Evolutionary conservation across 2,329 filamentous ascomycete species (phyloP), one percentile per base, ranked within the genome.

Genomic region (Xylariaceae sp.): DNA sequence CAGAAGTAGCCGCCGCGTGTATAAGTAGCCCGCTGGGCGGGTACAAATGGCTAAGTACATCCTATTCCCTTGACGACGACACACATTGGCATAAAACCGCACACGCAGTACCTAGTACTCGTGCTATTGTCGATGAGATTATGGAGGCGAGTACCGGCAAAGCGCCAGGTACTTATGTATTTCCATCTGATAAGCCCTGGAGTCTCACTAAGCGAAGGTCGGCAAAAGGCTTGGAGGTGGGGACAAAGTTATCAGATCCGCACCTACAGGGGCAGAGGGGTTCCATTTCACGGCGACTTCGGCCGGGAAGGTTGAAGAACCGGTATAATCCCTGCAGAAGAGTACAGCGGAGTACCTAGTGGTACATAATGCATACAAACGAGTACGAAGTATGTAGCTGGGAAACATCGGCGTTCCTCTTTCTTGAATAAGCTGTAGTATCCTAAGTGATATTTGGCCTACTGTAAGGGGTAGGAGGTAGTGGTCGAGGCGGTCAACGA

Each of bases 161-260:
- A 16, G 32, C 32, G 32, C 32, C 32, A 37, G 14, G 46, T 23
- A 44, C 37, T 40, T 20, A n/a, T n/a, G n/a, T n/a, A 14, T 6
- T 45, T 50, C 29, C 37, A 57, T 57, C 55, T 57, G 55, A 57
- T 57, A 57, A 57, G 37, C 3, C 9, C 32, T 3, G 12, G 14
- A 7, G 9, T 37, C 32, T 41, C 18, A 29, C 21, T 37, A 40
- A 48, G 53, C 12, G 16, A 29, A 20, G 29, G 48, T 53, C 57
- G 45, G 53, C 12, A 12, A 29, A 20, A 23, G 48, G 55, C 57
- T 52, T 48, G 52, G 40, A 7, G 50, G 53, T 49, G 52, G 62
- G 56, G 50, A 59, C 56, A 58, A 45, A 49, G 52, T 69, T 69
- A 69, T 69, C 67, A 65, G 67, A 69, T 69, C 67, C 67, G 67